Evolutionary conservation across 1,284 basidiomycete species (phyloP).

Genomic region (Mycena citricolor): DNA sequence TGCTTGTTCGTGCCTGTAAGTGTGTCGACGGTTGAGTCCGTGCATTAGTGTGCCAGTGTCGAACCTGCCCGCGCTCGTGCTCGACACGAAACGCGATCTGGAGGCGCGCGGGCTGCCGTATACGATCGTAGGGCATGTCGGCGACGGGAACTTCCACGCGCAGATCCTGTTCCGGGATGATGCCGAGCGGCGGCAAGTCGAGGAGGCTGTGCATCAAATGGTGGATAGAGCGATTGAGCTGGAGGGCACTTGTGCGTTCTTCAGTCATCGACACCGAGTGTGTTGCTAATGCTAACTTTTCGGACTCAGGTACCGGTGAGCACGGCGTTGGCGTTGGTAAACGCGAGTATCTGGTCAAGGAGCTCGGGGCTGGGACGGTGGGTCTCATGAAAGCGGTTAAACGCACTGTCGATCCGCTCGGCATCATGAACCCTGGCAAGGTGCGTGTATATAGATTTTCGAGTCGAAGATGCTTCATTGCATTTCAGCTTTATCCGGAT

Average conservation of each 20-base stretch:
- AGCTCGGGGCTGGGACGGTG: constrained; percentile 82
- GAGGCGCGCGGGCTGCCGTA: constrained; percentile 57
- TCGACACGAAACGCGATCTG: constrained; percentile 76
- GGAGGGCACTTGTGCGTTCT: constrained; percentile 69
- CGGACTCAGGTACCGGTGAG: constrained; percentile 66
- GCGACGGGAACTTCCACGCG: constrained; percentile 71
- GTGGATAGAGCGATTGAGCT: constrained; percentile 70
- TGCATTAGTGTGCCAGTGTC: constrained; percentile 73
- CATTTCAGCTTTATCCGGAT: too few species aligned
- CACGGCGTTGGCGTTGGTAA: constrained; percentile 91
- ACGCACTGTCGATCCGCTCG: constrained; percentile 70
- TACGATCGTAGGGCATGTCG: constrained; percentile 79
- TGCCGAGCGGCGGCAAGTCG: constrained; percentile 53
- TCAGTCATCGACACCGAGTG: background rate
- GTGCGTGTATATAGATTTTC: constrained; percentile 31
- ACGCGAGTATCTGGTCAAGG: constrained; percentile 69
- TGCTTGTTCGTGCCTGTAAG: constrained; percentile 2
- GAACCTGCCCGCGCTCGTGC: constrained; percentile 72
- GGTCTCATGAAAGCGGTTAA: constrained; percentile 86
- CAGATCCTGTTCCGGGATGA: constrained; percentile 63
- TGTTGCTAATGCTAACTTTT: background rate
- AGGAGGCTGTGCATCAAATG: constrained; percentile 63
- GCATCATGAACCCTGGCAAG: constrained; percentile 87
- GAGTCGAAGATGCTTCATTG: too few species aligned
- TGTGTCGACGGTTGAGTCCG: too few species aligned